Base-by-base conservation (phyloP, 2,329 filamentous ascomycete genomes). In the Aureobasidium sp. region DNA sequence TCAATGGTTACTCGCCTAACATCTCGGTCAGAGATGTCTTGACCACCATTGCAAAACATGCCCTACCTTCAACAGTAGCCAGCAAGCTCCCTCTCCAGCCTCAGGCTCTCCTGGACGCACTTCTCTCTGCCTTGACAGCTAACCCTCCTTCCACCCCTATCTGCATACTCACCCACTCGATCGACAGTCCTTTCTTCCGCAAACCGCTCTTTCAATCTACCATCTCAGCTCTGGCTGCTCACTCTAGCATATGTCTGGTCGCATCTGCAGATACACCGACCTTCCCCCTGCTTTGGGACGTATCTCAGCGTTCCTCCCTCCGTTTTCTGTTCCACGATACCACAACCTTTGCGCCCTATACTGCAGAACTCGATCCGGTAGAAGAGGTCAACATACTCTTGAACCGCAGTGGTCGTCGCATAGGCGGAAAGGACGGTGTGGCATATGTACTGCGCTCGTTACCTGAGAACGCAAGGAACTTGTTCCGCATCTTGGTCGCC, bases 321-420 rank as follows among this genome's bases (percentile, higher is more conserved):
- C 89, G 89, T 72, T 92, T 97, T 67, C 78, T 91, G 30, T 97
- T 95, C 75, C 94, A 99, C 76, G 92, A 99, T 76, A 88, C 88
- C 69, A 97, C 94, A 1, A 97, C 94, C 0, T 97, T 96, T 70
- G 80, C 83, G 0, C 82, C 90, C 0, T 90, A 89, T 67, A 79
- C 81, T 11, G 81, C 82, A 11, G 91, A 96, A 72, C 77, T 91
- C 8, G 90, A 96, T 69, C 86, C 90, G 1, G 91, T 97, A 3
- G 91, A 97, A 72, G 89, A 91, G 65, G 91, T 97, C 15, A 90
- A 96, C 72, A 87, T 90, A 69, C 81, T 97, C 0, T 82, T 97
- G 0, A 91, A 92, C 50, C 85, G 91, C 59, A 91, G 87, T 68
- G 86, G 90, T 27, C 82, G 89, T 58, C 85, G 90, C 45, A 83